These are phyloP conservation scores for Plasmopara viticola DNA, from an alignment of 352 stramenopile species.

Conservation along the genomic window DNA sequence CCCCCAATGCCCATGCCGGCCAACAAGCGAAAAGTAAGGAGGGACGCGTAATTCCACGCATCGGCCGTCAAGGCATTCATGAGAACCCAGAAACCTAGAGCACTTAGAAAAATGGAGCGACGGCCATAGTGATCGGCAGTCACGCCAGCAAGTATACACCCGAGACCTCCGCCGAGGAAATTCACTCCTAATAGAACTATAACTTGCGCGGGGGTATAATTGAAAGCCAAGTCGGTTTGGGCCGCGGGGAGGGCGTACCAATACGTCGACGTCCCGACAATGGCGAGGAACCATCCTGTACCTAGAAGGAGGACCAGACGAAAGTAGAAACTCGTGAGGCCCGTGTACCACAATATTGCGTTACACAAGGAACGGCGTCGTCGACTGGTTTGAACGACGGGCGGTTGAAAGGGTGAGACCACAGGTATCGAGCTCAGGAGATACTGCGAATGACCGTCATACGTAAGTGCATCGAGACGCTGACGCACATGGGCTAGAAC, in stretches of 20 bases:
- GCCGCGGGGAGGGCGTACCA: constrained; percentile 24
- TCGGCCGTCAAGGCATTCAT: constrained; percentile 33
- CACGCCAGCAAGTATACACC: constrained; percentile 41
- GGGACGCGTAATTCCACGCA: constrained; percentile 33
- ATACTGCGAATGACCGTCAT: constrained; percentile 41
- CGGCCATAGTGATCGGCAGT: constrained; percentile 57
- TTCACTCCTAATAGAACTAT: constrained; percentile 33
- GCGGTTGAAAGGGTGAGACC: constrained; percentile 12
- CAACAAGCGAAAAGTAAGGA: constrained; percentile 38
- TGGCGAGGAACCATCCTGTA: constrained; percentile 40
- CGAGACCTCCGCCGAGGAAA: constrained; percentile 42
- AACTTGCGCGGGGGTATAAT: constrained; percentile 18
- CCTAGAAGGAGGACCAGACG: constrained; percentile 38
- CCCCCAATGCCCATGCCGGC: constrained; percentile 46
- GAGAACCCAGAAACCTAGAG: constrained; percentile 33
- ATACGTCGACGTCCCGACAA: constrained; percentile 36
- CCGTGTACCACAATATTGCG: constrained; percentile 23
- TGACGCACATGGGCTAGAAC: constrained; percentile 41
- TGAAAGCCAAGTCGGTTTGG: constrained; percentile 19
- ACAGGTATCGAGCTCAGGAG: constrained; percentile 29
- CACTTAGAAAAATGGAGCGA: constrained; percentile 32
- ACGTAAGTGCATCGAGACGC: constrained; percentile 47
- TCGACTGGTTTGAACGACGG: constrained; percentile 11
- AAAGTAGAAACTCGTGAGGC: constrained; percentile 45
- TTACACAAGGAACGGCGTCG: constrained; percentile 9